Conservation (phyloP, 805 yeast species). For the Komagataella mondaviorum region DNA sequence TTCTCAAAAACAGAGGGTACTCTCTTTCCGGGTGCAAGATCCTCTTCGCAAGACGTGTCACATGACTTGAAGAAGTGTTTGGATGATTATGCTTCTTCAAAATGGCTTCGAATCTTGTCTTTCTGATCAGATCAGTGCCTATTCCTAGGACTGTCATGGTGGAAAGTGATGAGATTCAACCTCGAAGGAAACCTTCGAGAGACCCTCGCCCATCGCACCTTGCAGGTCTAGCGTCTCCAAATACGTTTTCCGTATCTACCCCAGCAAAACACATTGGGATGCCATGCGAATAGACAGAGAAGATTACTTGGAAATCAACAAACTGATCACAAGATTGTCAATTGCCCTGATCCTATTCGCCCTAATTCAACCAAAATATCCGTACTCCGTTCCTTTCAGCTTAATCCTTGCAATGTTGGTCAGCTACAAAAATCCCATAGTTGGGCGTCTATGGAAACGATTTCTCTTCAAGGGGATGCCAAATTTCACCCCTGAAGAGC, state of each 20-base stretch:
- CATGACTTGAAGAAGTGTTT: conserved; percentile 3
- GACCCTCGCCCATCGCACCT: background rate
- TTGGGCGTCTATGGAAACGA: background rate
- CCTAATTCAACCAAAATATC: conserved; percentile 9
- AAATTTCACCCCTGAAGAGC: background rate
- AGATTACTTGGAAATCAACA: conserved; percentile 3
- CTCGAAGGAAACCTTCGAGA: background rate
- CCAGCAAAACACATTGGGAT: conserved; percentile 1
- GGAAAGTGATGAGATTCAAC: background rate
- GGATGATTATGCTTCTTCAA: conserved; percentile 9
- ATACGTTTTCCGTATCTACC: background rate
- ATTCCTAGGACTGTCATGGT: conserved; percentile 24
- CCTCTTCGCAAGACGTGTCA: conserved; percentile 26
- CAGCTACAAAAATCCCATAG: background rate
- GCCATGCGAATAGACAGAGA: conserved; percentile 1
- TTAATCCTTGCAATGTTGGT: background rate
- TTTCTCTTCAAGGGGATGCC: background rate
- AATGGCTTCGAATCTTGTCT: conserved; percentile 30
- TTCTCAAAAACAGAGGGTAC: conserved; percentile 12
- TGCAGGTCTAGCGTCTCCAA: background rate
- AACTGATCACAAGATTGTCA: conserved; percentile 13
- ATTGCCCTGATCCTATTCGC: conserved; percentile 16
- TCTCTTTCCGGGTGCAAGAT: conserved; percentile 36
- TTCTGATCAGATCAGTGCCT: conserved; percentile 43
- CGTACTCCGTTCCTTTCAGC: conserved; percentile 3